Conservation (phyloP, 2,329 filamentous ascomycete genomes). For the Ophiognomonia clavigignenti-juglandacearum region DNA sequence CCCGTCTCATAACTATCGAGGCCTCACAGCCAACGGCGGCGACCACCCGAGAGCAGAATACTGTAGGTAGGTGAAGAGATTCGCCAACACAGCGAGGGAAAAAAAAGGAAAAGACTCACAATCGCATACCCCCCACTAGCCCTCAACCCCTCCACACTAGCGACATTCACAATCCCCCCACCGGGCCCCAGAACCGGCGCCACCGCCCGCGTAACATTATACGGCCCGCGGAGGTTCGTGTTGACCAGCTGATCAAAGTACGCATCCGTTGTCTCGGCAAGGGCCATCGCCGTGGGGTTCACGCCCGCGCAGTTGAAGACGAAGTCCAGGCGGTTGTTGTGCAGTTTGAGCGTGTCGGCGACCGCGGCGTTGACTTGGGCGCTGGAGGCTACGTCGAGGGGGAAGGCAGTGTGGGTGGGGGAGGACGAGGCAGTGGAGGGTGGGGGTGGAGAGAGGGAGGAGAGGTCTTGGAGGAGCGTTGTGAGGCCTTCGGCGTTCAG, state of each 20-base stretch:
- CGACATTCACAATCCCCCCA: slow-evolving; percentile 33
- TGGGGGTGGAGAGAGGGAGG: background rate
- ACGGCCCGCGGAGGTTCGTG: slow-evolving; percentile 39
- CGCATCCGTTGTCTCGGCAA: slow-evolving; percentile 36
- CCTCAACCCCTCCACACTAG: slow-evolving; percentile 27
- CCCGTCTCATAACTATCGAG: too few relatives aligned
- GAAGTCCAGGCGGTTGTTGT: slow-evolving; percentile 27
- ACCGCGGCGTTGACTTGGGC: slow-evolving; percentile 22
- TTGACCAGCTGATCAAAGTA: slow-evolving; percentile 42
- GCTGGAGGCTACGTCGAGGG: slow-evolving; percentile 25
- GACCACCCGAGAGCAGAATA: background rate
- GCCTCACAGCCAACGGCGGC: too few relatives aligned
- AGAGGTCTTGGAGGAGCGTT: background rate
- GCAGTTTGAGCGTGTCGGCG: slow-evolving; percentile 15
- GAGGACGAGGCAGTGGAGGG: background rate
- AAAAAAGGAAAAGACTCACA: background rate
- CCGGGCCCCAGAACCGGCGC: slow-evolving; percentile 32
- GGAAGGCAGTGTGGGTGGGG: slow-evolving; percentile 4
- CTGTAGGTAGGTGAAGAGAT: background rate
- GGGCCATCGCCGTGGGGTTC: slow-evolving; percentile 38
- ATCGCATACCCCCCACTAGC: slow-evolving; percentile 17
- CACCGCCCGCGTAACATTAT: slow-evolving; percentile 36
- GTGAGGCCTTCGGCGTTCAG: slow-evolving; percentile 21
- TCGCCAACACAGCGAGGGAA: background rate
- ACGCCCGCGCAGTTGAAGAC: slow-evolving; percentile 40